These are phyloP conservation scores for Diaporthe velutina DNA, from an alignment of 2,329 filamentous ascomycete species.

Conservation along the genomic window DNA sequence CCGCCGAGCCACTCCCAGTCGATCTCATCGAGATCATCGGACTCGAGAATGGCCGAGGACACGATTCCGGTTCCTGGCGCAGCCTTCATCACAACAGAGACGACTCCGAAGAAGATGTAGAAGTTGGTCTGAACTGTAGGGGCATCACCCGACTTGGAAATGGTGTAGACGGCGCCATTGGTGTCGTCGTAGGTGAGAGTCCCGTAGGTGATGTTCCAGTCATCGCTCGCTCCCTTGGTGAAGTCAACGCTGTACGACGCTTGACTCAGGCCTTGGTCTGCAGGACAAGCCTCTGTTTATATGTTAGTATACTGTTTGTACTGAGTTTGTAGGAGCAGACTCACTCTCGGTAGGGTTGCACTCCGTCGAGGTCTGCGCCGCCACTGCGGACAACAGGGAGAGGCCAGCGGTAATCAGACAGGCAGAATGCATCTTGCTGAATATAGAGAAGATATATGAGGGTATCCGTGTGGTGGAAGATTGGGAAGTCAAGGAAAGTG, in stretches of 20 bases:
- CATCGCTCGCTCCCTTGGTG: slow-evolving; percentile 68
- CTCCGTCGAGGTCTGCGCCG: slow-evolving; percentile 41
- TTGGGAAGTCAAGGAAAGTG: not conserved
- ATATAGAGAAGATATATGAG: not conserved
- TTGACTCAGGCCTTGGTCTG: slow-evolving; percentile 39
- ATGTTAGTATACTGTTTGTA: not conserved
- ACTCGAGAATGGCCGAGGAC: slow-evolving; percentile 81
- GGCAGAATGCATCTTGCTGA: slow-evolving; percentile 32
- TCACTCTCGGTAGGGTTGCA: slow-evolving; percentile 43
- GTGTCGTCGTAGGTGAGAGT: slow-evolving; percentile 43
- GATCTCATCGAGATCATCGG: slow-evolving; percentile 83
- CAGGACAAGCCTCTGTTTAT: slow-evolving; percentile 35
- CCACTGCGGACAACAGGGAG: slow-evolving; percentile 35
- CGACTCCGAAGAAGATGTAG: slow-evolving; percentile 88
- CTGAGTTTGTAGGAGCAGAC: not conserved
- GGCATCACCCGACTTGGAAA: slow-evolving; percentile 66
- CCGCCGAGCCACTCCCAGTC: slow-evolving; percentile 88
- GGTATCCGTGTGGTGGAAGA: not conserved
- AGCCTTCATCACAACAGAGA: slow-evolving; percentile 78
- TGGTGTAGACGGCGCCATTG: slow-evolving; percentile 60
- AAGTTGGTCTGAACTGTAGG: slow-evolving; percentile 77
- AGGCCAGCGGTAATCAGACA: slow-evolving; percentile 8
- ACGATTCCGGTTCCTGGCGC: slow-evolving; percentile 82
- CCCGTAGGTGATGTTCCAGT: slow-evolving; percentile 45
- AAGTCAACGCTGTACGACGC: slow-evolving; percentile 67